phyloP scores from a whole-genome alignment of 805 yeast species.

The Wickerhamomyces sydowiorum region DNA sequence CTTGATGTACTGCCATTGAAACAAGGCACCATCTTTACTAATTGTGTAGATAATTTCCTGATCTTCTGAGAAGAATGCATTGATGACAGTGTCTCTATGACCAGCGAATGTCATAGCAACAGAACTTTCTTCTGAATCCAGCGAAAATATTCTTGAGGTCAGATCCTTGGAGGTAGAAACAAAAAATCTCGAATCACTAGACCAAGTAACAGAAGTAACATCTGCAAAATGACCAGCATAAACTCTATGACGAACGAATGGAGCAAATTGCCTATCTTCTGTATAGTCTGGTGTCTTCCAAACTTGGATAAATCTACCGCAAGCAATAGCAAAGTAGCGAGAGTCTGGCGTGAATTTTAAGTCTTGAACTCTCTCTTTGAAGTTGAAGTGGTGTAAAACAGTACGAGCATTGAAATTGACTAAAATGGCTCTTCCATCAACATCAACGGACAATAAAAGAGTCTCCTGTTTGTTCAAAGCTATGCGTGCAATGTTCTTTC shows the following conservation, averaged over 20 bases:
- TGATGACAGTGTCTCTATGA: slow-evolving; percentile 82
- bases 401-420: slow-evolving; percentile 80
- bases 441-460: slow-evolving; percentile 75
- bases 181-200: slow-evolving; percentile 83
- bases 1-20: slow-evolving; percentile 82
- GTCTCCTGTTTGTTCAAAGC: slow-evolving; percentile 84
- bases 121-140: slow-evolving; percentile 59
- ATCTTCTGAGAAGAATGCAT: slow-evolving; percentile 79
- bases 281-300: slow-evolving; percentile 85
- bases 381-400: slow-evolving; percentile 90
- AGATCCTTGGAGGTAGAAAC: slow-evolving; percentile 85
- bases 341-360: slow-evolving; percentile 89
- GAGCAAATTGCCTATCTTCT: slow-evolving; percentile 92
- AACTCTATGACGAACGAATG: slow-evolving; percentile 84
- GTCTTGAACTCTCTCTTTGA: slow-evolving; percentile 71
- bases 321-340: slow-evolving; percentile 75
- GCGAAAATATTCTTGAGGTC: slow-evolving; percentile 80
- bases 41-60: slow-evolving; percentile 91
- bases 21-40: slow-evolving; percentile 91
- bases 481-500: slow-evolving; percentile 72
- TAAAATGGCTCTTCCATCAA: slow-evolving; percentile 87
- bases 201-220: slow-evolving; percentile 77
- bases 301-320: slow-evolving; percentile 77
- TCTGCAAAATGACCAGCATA: slow-evolving; percentile 93
- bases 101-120: slow-evolving; percentile 89